Evolutionary conservation across 2,329 filamentous ascomycete species (phyloP), one percentile per base, ranked within the genome.

Genomic region (Colletotrichum sojae): DNA sequence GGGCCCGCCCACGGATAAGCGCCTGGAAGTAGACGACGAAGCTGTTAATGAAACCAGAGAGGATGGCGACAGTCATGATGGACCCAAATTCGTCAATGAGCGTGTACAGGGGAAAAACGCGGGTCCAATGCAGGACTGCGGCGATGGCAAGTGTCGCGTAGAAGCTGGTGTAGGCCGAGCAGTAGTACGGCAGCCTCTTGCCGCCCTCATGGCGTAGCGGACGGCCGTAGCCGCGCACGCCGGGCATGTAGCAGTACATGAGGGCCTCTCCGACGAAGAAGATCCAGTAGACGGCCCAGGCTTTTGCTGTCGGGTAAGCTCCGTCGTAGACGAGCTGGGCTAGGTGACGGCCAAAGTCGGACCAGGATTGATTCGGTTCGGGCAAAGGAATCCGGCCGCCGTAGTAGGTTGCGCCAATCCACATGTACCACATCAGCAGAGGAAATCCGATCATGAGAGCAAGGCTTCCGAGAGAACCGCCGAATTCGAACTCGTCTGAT

Each of bases 381-480:
- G 90, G 92, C 51, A 84, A 82, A 16, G 96, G 96, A 59, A 97
- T 85, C 72, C 92, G 90, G 74, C 95, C 95, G 78, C 94, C 85
- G 83, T 98, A 99, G 83, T 95, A 97, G 57, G 91, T 95, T 40
- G 95, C 93, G 58, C 96, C 96, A 80, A 97, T 91, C 95, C 95
- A 98, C 95, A 99, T 97, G 84, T 98, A 98, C 88, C 94, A 98
- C 95, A 98, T 98, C 75, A 99, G 88, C 45, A 91, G 71, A n/a
- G 96, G 96, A 82, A 98, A 99, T 53, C 92, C 90, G 71, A 94
- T 87, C 94, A 98, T 98, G 89, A 98, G 94, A 73, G 88, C 84
- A 16, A 88, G 82, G 49, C 95, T 92, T 63, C 96, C 95, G n/a
- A 87, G 78, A 3, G 93, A 91, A 67, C 96, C 96, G 72, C 95